Evolutionary conservation across 495 filamentous ascomycete genomes (phyloP), one percentile per base, ranked within the genome.

Genomic region (Hapsidospora chrysogenum): DNA sequence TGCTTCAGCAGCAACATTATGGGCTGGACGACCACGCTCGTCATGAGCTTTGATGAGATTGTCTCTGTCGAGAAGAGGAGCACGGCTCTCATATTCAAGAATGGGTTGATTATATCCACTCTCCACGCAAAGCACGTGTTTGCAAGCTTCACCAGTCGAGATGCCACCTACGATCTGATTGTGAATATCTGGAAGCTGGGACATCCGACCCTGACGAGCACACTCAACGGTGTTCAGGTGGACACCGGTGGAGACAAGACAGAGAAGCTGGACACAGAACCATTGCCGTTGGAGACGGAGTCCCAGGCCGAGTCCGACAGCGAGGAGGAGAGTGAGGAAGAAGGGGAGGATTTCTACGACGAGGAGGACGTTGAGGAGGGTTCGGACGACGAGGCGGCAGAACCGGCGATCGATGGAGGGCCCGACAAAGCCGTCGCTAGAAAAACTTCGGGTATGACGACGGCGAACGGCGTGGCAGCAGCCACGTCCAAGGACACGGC

Each of bases 1-100:
- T 99, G 89, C 60, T 99, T 99, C 57, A 92, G 85, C 40, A 96
- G 89, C 54, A 99, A 99, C 50, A 99, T 99, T 34, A 68, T 99
- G 23, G 89, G 89, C 23, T 99, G 89, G 89, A 75, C 92, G 1
- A 99, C 92, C 1, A 96, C 85, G 3, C 60, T 96, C 19, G 86
- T 99, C 27, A 93, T 99, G 54, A 89, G 82, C 50, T 99, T 96
- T 52, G 92, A 96, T 49, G 89, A 99, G 52, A 78, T 99, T 33
- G 83, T 96, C 20, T 80, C 85, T 0, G 77, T 99, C 2, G 89
- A 99, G 51, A 99, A 96, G 57, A 85, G 92, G 54, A 93, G 70
- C 42, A 99, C 89, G 0, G 92, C 87, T 3, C 68, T 96, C 52
- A 73, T 99, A 1, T 95, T 99, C 53, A 89, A 86, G 30, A 99